These are phyloP conservation scores for Mrakiaceae sp. DNA, from an alignment of 1,284 basidiomycete species.

Conservation along the genomic window DNA sequence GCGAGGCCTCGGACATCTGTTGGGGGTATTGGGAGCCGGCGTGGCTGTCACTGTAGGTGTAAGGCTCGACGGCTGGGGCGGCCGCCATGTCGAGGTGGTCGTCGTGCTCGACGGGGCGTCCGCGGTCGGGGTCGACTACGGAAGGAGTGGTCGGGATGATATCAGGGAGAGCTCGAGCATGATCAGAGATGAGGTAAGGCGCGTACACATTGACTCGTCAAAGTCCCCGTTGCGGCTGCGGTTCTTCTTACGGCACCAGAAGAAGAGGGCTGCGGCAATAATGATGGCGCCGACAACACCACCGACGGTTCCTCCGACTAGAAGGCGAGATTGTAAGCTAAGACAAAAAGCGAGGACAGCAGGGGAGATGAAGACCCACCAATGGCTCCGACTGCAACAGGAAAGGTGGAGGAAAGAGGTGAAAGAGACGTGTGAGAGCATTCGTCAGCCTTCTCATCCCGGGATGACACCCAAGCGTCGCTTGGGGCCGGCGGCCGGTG, in stretches of 20 bases:
- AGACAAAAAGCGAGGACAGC: too few species aligned
- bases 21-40: neutral
- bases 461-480: too few species aligned
- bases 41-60: slow-evolving; percentile 8
- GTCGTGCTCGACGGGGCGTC: slow-evolving; percentile 12
- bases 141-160: neutral
- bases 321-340: too few species aligned
- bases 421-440: too few species aligned
- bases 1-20: slow-evolving; percentile 13
- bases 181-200: neutral
- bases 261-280: slow-evolving; percentile 13
- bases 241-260: slow-evolving; percentile 9
- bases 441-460: too few species aligned
- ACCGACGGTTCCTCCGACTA: slow-evolving; percentile 4
- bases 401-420: too few species aligned
- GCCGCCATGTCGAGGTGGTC: slow-evolving; percentile 12
- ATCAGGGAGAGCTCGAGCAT: neutral
- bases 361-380: too few species aligned
- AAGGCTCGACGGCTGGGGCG: slow-evolving; percentile 11
- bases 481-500: too few species aligned
- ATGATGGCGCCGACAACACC: slow-evolving; percentile 14
- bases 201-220: slow-evolving; percentile 16
- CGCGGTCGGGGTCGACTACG: slow-evolving; percentile 16
- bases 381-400: too few species aligned
- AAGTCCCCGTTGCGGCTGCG: slow-evolving; percentile 7